These are phyloP conservation scores for Teratosphaeriaceae sp. DNA, from an alignment of 2,329 filamentous ascomycete genomes.

Conservation along the genomic window DNA sequence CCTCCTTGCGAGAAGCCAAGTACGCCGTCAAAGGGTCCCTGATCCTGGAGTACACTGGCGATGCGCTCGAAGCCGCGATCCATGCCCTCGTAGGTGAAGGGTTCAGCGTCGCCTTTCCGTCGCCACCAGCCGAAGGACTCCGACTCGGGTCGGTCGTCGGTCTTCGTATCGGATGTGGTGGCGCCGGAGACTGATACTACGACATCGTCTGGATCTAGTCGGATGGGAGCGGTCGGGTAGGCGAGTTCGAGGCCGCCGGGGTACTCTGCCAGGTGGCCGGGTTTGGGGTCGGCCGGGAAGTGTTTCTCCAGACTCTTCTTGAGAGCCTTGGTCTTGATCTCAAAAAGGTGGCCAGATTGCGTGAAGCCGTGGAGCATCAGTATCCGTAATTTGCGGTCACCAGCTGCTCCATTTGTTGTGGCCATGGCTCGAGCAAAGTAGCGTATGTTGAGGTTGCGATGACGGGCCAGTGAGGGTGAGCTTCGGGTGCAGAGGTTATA, in stretches of 20 bases:
- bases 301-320: conserved; percentile 72
- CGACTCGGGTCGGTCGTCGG: conserved; percentile 37
- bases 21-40: conserved; percentile 68
- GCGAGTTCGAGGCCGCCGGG: conserved; percentile 39
- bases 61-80: conserved; percentile 60
- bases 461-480: too few relatives aligned
- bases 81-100: conserved; percentile 57
- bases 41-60: conserved; percentile 53
- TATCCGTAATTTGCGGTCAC: conserved; percentile 34
- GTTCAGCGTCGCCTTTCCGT: conserved; percentile 54
- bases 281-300: conserved; percentile 54
- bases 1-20: conserved; percentile 80
- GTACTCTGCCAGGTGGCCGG: conserved; percentile 29
- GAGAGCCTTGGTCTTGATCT: conserved; percentile 78
- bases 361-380: conserved; percentile 66
- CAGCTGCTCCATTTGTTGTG: background rate
- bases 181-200: background rate
- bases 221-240: conserved; percentile 42
- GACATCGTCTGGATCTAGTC: conserved; percentile 40
- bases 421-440: conserved; percentile 5
- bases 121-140: conserved; percentile 79
- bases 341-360: conserved; percentile 80
- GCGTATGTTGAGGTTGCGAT: too few relatives aligned
- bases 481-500: too few relatives aligned
- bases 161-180: conserved; percentile 44